Percentiles rank a stretch among this genome's conserved stretches.
Conservation (phyloP, 1,284 basidiomycete genomes). For the Marasmius oreades region DNA sequence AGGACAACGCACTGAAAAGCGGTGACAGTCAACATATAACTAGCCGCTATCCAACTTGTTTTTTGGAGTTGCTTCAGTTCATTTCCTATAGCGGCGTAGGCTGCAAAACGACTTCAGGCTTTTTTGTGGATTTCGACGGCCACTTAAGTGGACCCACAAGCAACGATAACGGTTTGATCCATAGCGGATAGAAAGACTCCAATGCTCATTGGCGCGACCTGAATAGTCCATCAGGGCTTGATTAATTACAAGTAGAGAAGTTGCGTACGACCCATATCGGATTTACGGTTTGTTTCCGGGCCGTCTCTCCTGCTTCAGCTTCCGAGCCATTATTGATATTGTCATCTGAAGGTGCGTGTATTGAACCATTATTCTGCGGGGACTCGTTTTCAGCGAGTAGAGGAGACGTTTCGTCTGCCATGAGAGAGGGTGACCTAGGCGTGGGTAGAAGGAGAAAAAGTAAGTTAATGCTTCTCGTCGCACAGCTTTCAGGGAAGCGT, state of each 20-base stretch:
- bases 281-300: not conserved
- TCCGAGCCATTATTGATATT: not conserved
- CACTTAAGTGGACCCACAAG: constrained; percentile 30
- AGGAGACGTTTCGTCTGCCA: not conserved
- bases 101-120: constrained; percentile 19
- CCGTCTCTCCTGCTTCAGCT: not conserved
- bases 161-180: constrained; percentile 58
- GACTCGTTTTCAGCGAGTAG: not conserved
- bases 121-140: not conserved
- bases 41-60: constrained; percentile 64
- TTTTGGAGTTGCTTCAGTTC: constrained; percentile 60
- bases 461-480: no score
- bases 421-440: no score
- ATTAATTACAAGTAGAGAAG: no score
- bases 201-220: constrained; percentile 55
- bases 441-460: no score
- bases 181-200: constrained; percentile 57
- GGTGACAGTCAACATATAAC: constrained; percentile 57
- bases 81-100: constrained; percentile 60
- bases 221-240: not conserved
- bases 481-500: no score
- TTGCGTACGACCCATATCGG: not conserved
- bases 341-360: not conserved
- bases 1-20: constrained; percentile 52
- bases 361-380: not conserved